These are phyloP conservation scores for Citrus unshiu DNA, from an alignment of 345 rosid species.

Conservation along the genomic window DNA sequence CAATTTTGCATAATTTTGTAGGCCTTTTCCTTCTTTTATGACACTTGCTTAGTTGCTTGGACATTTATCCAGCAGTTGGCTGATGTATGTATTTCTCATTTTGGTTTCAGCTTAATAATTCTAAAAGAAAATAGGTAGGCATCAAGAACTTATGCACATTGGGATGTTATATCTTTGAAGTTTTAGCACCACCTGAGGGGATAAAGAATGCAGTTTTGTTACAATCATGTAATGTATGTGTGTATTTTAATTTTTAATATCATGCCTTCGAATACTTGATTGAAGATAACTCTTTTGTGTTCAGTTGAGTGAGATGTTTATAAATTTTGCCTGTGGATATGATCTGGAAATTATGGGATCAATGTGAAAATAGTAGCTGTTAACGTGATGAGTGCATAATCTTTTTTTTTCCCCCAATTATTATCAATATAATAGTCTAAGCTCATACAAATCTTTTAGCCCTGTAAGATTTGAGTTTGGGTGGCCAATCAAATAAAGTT, in stretches of 20 bases:
- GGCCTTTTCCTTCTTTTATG: not conserved
- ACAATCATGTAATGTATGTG: not conserved
- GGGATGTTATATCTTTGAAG: not conserved
- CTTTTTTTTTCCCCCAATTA: no score
- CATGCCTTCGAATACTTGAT: not conserved
- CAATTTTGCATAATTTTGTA: constrained; percentile 53
- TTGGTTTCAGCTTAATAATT: not conserved
- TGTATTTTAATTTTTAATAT: not conserved
- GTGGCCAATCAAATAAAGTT: no score
- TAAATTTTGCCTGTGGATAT: not conserved
- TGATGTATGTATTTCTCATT: not conserved
- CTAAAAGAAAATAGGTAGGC: not conserved
- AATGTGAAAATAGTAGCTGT: not conserved
- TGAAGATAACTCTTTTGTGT: not conserved
- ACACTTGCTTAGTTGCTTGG: not conserved
- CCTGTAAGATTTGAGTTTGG: no score
- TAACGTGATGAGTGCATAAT: not conserved
- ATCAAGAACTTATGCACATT: not conserved
- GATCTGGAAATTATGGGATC: not conserved
- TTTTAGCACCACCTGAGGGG: not conserved
- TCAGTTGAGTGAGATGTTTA: not conserved
- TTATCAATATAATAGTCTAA: no score
- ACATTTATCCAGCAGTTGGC: not conserved
- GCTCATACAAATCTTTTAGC: no score
- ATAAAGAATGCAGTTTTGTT: not conserved